Base-by-base conservation (phyloP, 2,329 filamentous ascomycete species). In the Lasiodiplodia citricola region DNA sequence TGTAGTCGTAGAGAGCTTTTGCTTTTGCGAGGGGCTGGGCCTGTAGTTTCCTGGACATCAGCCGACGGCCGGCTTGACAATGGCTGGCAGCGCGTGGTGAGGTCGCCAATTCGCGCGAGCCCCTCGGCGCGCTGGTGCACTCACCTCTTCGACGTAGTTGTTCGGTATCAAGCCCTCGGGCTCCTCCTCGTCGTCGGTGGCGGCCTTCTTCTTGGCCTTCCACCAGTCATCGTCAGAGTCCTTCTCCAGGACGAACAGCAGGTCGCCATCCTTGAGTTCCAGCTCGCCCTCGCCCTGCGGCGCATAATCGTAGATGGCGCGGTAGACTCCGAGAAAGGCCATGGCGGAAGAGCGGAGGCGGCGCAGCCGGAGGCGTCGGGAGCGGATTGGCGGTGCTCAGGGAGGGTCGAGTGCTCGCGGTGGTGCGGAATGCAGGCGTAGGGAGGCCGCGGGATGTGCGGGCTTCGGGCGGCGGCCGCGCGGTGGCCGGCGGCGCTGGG, bases 1-100 rank as follows among this genome's bases (percentile, higher is more conserved):
- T 92, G 80, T 99, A 99, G 80, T 99, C 96, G 84, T 95, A 99
- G n/a, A 98, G 87, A n/a, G 96, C 93, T 79, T 91, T 94, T 62
- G 95, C 96, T 73, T 90, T 86, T 70, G 88, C 84, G 70, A 88
- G 80, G 28, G 92, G 87, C 74, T 86, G 83, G 69, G 90, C 90
- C 90, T 93, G 73, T 66, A n/a, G 70, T 69, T 41, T 4, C 2
- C 16, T 14, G 28, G 28, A 13, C 18, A n/a, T 69, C 62, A 69
- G 67, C 63, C 18, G 11, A 28, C 16, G 41, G n/a, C 2, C 3
- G 64, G 21, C 41, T 16, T 21, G 37, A 47, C 52, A 41, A 67
- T 69, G 55, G 65, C 60, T 51, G 44, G 16, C 58, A 47, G 28
- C 44, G 58, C 58, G 41, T 16, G 7, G 38, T 14, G 38, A n/a